Evolutionary conservation across 2,329 filamentous ascomycete species (phyloP), one percentile per base, ranked within the genome.

Genomic region (Sporothrix phasma): DNA sequence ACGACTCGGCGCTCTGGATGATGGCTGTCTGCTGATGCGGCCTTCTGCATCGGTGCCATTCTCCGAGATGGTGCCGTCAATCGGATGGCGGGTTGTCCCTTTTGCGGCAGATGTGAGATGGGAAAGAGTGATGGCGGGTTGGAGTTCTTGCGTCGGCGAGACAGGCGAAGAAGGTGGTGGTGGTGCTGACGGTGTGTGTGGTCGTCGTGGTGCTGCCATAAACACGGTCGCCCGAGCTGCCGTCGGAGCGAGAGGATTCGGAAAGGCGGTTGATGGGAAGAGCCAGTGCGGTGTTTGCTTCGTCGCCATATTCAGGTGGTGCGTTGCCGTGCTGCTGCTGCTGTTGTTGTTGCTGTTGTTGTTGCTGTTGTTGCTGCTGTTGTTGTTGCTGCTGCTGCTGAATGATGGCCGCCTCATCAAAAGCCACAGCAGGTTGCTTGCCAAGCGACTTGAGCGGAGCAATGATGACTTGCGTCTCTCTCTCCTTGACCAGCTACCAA

Each of bases 221-320:
- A 59, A 84, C 77, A 46, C 79, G 79, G 70, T 92, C 88, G 47
- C 81, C 85, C 17, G 87, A 89, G 75, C 90, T 96, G 51, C 84
- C 89, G 74, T 97, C 92, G 31, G 93, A 97, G 69, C 89, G 84
- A 2, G 92, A 96, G 1, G 93, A 97, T 71, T 97, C 93, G 5
- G 90, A 94, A 31, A 88, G 77, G 46, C 90, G 81, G 67, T 83
- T 82, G 34, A 84, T 77, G 11, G 87, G 84, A 22, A 88, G 79
- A 7, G 85, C 84, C 65, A 90, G 77, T 2, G 84, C 80, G 15
- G 85, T 63, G 22, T 37, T 61, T 29, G 79, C 78, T 67, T 88
- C 85, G 67, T 87, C 84, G 53, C 81, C 80, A 65, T 87, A 87
- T 31, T 83, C 72, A 31, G 78, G 74, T n/a, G 78, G 78, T 13